Conservation (phyloP, 352 stramenopile genomes). For the Sclerospora graminicola region DNA sequence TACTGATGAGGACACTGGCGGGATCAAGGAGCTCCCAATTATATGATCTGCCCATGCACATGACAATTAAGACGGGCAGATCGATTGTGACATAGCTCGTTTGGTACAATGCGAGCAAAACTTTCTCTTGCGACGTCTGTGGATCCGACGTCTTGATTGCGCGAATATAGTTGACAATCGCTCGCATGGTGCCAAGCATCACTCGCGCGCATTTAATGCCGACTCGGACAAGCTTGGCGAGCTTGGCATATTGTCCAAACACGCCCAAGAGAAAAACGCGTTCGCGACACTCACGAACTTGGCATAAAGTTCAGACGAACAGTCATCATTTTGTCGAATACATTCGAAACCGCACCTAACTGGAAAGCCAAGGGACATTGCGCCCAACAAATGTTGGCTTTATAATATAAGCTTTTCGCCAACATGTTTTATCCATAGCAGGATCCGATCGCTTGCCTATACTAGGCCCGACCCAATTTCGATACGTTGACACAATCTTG, state of each 20-base stretch:
- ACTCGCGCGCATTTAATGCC: no score
- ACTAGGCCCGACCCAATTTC: no score
- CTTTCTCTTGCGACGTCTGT: slow-evolving; percentile 8
- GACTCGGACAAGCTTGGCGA: neutral
- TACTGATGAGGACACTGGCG: slow-evolving; percentile 15
- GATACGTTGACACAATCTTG: slow-evolving; percentile 14
- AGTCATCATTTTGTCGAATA: no score
- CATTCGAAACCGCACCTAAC: slow-evolving; percentile 44
- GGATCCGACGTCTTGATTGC: slow-evolving; percentile 15
- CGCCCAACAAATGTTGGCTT: slow-evolving; percentile 35
- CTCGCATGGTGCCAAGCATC: slow-evolving; percentile 20
- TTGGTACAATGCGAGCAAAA: no score
- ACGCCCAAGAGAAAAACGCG: neutral
- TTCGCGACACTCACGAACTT: slow-evolving; percentile 16
- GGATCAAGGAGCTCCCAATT: slow-evolving; percentile 16
- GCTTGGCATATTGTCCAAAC: neutral
- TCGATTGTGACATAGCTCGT: slow-evolving; percentile 28
- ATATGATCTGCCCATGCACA: no score
- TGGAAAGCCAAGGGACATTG: no score
- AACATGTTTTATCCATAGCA: no score
- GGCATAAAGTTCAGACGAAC: slow-evolving; percentile 12
- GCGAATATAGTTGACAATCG: slow-evolving; percentile 24
- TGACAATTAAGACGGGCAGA: slow-evolving; percentile 17
- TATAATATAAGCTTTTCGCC: slow-evolving; percentile 27
- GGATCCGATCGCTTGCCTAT: no score